Conservation (phyloP, 2,329 filamentous ascomycete genomes). For the Pseudogymnoascus sp. region DNA sequence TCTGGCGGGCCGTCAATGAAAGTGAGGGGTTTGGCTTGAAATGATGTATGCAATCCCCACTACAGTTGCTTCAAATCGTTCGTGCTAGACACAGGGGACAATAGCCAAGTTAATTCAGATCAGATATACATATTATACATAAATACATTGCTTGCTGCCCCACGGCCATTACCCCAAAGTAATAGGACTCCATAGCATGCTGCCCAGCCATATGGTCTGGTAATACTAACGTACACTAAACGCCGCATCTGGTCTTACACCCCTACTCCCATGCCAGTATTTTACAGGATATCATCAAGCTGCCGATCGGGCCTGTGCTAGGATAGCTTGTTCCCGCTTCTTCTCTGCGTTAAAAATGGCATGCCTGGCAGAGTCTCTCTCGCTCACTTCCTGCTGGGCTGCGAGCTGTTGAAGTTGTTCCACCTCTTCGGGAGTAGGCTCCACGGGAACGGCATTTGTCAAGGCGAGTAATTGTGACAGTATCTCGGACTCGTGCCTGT, state of each 20-base stretch:
- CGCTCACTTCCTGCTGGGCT: constrained; percentile 43
- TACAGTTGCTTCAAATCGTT: background rate
- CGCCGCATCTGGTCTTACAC: constrained; percentile 2
- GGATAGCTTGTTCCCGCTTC: constrained; percentile 53
- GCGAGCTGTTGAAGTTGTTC: constrained; percentile 50
- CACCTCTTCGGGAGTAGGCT: constrained; percentile 51
- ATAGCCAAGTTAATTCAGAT: background rate
- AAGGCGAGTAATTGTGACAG: constrained; percentile 52
- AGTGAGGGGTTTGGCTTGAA: constrained; percentile 91
- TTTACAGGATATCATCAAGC: constrained; percentile 8
- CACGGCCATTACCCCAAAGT: constrained; percentile 7
- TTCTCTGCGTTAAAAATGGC: constrained; percentile 46
- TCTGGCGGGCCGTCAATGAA: constrained; percentile 82
- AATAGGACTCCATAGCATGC: constrained; percentile 9
- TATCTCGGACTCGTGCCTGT: constrained; percentile 53
- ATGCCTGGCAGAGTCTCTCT: constrained; percentile 47
- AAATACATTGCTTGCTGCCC: background rate
- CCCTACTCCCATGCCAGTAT: constrained; percentile 1
- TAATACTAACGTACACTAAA: constrained; percentile 9
- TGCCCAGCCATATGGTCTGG: background rate
- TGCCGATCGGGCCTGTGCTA: constrained; percentile 43
- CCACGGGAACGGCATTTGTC: constrained; percentile 51
- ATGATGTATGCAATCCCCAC: constrained; percentile 31
- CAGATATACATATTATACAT: constrained; percentile 2
- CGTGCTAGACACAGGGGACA: background rate